These are phyloP conservation scores for Agrocybe praecox DNA, from an alignment of 768 basidiomycete species.

Conservation along the genomic window DNA sequence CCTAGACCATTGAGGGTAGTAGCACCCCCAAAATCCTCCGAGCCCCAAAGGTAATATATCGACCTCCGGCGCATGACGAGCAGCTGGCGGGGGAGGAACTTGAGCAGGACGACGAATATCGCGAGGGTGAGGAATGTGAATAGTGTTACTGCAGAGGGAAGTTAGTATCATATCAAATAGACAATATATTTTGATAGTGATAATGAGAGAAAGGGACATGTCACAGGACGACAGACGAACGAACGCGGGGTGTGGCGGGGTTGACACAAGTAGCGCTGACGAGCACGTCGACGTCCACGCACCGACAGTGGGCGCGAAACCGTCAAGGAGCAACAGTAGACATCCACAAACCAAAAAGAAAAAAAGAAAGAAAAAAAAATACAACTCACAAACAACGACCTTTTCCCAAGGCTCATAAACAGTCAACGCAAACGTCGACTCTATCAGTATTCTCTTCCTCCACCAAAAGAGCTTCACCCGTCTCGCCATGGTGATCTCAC, in stretches of 20 bases:
- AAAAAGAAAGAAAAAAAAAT: no score
- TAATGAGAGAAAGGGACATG: neutral
- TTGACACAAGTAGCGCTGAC: neutral
- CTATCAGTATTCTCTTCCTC: constrained; percentile 50
- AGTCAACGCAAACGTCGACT: constrained; percentile 51
- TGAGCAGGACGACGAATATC: constrained; percentile 39
- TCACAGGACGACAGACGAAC: neutral
- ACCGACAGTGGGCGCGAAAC: no score
- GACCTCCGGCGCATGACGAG: constrained; percentile 40
- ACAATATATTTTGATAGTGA: no score
- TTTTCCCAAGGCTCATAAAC: constrained; percentile 58
- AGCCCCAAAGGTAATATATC: constrained; percentile 48
- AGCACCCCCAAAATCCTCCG: neutral
- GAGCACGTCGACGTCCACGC: neutral
- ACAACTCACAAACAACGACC: constrained; percentile 43
- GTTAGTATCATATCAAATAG: neutral
- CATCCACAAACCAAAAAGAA: neutral
- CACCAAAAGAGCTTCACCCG: constrained; percentile 34
- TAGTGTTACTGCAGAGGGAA: constrained; percentile 35
- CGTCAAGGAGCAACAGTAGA: neutral
- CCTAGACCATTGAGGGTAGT: no score
- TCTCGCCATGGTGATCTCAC: neutral
- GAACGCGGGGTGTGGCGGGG: neutral
- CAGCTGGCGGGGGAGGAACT: constrained; percentile 46
- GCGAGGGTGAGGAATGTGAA: constrained; percentile 37